These are phyloP conservation scores for Neoboletus brunneissimus DNA, from an alignment of 768 basidiomycete species.

Conservation along the genomic window DNA sequence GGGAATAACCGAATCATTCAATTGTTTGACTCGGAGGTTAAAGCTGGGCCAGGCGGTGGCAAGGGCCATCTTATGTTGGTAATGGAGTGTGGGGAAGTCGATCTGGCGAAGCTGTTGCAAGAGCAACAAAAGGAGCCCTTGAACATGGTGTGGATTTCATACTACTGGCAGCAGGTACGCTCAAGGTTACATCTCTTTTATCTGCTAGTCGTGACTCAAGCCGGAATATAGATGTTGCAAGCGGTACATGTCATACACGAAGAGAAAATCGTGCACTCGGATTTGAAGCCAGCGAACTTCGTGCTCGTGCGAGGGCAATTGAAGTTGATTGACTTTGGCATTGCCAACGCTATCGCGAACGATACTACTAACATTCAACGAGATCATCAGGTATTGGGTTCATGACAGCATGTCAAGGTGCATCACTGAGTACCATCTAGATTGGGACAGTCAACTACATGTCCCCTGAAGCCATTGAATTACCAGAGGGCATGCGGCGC, in stretches of 20 bases:
- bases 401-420: background rate
- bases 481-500: constrained; percentile 80
- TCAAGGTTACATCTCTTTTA: background rate
- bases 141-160: constrained; percentile 92
- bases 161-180: constrained; percentile 94
- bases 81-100: constrained; percentile 97
- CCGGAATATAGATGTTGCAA: constrained; percentile 77
- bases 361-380: constrained; percentile 98
- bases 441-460: constrained; percentile 98
- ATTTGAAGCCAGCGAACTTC: constrained; percentile 98
- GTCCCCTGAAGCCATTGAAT: constrained; percentile 95
- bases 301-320: constrained; percentile 92
- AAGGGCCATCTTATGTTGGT: constrained; percentile 80
- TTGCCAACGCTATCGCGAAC: constrained; percentile 97
- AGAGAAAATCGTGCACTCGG: constrained; percentile 98
- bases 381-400: constrained; percentile 75
- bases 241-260: constrained; percentile 98
- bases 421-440: constrained; percentile 37
- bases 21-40: constrained; percentile 87
- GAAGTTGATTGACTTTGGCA: constrained; percentile 99
- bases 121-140: constrained; percentile 82
- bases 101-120: constrained; percentile 77
- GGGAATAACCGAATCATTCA: constrained; percentile 93
- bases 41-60: constrained; percentile 55
- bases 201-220: background rate